These are phyloP conservation scores for Paracoccidioides lutzii DNA, from an alignment of 2,329 filamentous ascomycete species.

Conservation along the genomic window DNA sequence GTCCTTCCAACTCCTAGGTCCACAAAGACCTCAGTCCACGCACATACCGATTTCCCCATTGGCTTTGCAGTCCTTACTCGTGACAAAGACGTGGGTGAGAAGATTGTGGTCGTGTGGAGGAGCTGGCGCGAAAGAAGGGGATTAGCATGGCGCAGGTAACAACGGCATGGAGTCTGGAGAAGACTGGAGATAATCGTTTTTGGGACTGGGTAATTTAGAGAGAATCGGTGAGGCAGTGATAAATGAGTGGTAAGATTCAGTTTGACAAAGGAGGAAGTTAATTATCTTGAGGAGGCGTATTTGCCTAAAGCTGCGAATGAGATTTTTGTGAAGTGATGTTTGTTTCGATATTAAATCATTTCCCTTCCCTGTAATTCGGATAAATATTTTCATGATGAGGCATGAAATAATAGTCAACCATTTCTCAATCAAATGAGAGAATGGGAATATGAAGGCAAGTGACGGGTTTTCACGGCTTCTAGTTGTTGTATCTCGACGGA, in stretches of 20 bases:
- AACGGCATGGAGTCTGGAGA: slow-evolving; percentile 48
- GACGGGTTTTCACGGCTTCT: too few relatives aligned
- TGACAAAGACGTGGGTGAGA: slow-evolving; percentile 37
- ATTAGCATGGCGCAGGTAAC: slow-evolving; percentile 52
- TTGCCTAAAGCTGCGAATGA: slow-evolving; percentile 34
- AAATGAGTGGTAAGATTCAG: slow-evolving; percentile 30
- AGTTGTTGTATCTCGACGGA: too few relatives aligned
- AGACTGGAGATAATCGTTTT: slow-evolving; percentile 43
- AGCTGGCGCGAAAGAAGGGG: slow-evolving; percentile 45
- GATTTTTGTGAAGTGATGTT: slow-evolving; percentile 7
- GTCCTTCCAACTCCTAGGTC: slow-evolving; percentile 36
- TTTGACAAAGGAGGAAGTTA: slow-evolving; percentile 46
- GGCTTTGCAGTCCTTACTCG: slow-evolving; percentile 30
- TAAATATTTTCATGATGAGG: background rate
- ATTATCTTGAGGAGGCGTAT: slow-evolving; percentile 51
- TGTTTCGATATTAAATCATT: background rate
- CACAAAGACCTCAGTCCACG: slow-evolving; percentile 29
- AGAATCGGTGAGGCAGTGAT: slow-evolving; percentile 51
- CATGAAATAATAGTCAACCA: too few relatives aligned
- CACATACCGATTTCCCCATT: slow-evolving; percentile 33
- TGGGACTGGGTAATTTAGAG: slow-evolving; percentile 46
- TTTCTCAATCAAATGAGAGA: too few relatives aligned
- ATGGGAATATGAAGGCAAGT: too few relatives aligned
- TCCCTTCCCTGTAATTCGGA: background rate
- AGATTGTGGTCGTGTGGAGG: slow-evolving; percentile 44